Conservation (phyloP, 257 asterid genomes). For the Solanum sejunctum region DNA sequence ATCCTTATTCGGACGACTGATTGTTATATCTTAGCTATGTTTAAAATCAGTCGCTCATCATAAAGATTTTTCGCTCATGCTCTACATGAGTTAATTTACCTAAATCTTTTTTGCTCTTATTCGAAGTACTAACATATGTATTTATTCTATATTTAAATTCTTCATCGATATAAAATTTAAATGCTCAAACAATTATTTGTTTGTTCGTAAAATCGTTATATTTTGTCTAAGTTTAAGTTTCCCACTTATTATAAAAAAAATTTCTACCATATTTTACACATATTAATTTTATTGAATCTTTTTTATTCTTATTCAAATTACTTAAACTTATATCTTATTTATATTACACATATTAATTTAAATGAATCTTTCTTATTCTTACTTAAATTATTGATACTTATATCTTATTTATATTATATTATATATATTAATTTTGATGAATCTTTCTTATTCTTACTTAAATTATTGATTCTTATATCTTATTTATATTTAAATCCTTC, state of each 20-base stretch:
- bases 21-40: background rate
- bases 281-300: background rate
- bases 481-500: background rate
- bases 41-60: background rate
- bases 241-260: background rate
- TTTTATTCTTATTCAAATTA: background rate
- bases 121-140: no score
- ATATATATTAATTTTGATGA: no score
- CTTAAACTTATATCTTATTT: background rate
- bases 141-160: no score
- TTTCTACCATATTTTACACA: background rate
- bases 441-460: background rate
- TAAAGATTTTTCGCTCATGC: no score
- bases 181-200: no score
- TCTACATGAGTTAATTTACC: no score
- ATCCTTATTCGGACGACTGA: background rate
- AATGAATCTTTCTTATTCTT: background rate
- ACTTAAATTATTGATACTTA: background rate
- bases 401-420: background rate
- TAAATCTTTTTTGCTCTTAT: no score
- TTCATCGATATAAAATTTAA: no score
- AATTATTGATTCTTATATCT: background rate
- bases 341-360: no score
- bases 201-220: no score
- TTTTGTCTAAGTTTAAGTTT: no score